phyloP scores from a whole-genome alignment of 1,139 yeast genomes.

The Kodamaea arcana region DNA sequence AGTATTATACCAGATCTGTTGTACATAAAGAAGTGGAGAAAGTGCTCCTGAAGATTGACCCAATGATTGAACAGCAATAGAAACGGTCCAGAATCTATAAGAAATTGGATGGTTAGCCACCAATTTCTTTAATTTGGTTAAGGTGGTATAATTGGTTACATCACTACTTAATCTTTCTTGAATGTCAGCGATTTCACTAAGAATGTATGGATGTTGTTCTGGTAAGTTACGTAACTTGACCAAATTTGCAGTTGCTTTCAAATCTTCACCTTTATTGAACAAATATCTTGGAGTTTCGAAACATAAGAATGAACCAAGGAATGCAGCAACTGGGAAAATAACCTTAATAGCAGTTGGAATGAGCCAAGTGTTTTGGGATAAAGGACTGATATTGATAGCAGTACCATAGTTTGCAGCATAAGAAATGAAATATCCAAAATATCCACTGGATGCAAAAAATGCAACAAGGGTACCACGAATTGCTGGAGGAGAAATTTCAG shows the following conservation, averaged over 20 bases:
- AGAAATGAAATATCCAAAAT: slow-evolving; percentile 48
- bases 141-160: slow-evolving; percentile 23
- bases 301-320: slow-evolving; percentile 35
- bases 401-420: slow-evolving; percentile 48
- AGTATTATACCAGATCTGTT: slow-evolving; percentile 49
- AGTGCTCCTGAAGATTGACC: slow-evolving; percentile 66
- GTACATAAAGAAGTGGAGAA: slow-evolving; percentile 39
- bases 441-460: slow-evolving; percentile 53
- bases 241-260: slow-evolving; percentile 33
- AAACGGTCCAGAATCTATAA: slow-evolving; percentile 42
- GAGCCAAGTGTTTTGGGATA: slow-evolving; percentile 34
- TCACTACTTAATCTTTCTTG: slow-evolving; percentile 43
- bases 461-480: slow-evolving; percentile 51
- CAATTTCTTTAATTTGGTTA: slow-evolving; percentile 27
- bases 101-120: slow-evolving; percentile 32
- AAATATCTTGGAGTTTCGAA: slow-evolving; percentile 47
- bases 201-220: slow-evolving; percentile 45
- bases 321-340: slow-evolving; percentile 38
- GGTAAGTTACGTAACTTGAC: slow-evolving; percentile 48
- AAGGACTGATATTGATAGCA: slow-evolving; percentile 27
- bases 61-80: slow-evolving; percentile 44
- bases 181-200: slow-evolving; percentile 50
- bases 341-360: slow-evolving; percentile 37
- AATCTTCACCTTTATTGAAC: slow-evolving; percentile 32
- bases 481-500: slow-evolving; percentile 53